Percentiles rank a stretch among this genome's conserved stretches.
Evolutionary conservation across 345 rosid genomes (phyloP).

Genomic region (Lepidium didymum): DNA sequence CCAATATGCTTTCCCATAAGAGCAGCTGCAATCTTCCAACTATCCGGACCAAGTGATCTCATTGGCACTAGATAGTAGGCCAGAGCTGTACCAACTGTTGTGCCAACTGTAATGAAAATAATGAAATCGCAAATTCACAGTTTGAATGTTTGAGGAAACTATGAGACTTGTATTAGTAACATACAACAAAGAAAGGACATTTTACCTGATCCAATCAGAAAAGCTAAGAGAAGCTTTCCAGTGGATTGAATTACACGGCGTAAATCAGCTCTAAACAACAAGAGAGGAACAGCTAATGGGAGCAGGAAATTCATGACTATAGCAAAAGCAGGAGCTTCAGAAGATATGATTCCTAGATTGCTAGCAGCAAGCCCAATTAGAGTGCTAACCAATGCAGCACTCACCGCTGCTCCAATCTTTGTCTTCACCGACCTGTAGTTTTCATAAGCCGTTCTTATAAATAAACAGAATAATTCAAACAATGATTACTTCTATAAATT

Average conservation of each 20-base stretch:
- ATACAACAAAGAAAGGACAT: too few species aligned
- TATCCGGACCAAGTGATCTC: slow-evolving; percentile 62
- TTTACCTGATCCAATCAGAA: too few species aligned
- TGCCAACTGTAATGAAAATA: slow-evolving; percentile 37
- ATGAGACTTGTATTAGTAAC: too few species aligned
- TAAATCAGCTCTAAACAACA: slow-evolving; percentile 75
- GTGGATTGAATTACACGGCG: slow-evolving; percentile 67
- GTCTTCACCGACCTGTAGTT: slow-evolving; percentile 82
- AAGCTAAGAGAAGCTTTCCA: slow-evolving; percentile 60
- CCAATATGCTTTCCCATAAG: slow-evolving; percentile 77
- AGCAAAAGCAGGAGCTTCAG: slow-evolving; percentile 57
- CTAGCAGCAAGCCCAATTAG: slow-evolving; percentile 78
- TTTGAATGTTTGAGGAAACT: too few species aligned
- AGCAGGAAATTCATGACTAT: slow-evolving; percentile 65
- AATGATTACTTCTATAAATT: background rate
- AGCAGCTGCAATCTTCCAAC: slow-evolving; percentile 82
- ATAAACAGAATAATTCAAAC: background rate
- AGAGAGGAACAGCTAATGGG: slow-evolving; percentile 68
- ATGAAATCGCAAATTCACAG: background rate
- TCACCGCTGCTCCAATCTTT: slow-evolving; percentile 66
- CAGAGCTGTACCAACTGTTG: slow-evolving; percentile 51
- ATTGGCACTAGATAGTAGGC: slow-evolving; percentile 65
- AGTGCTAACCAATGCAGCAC: slow-evolving; percentile 84
- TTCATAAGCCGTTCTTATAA: background rate
- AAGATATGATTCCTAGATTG: slow-evolving; percentile 65